These are phyloP conservation scores for Boechera stricta DNA, from an alignment of 345 rosid species.

Conservation along the genomic window DNA sequence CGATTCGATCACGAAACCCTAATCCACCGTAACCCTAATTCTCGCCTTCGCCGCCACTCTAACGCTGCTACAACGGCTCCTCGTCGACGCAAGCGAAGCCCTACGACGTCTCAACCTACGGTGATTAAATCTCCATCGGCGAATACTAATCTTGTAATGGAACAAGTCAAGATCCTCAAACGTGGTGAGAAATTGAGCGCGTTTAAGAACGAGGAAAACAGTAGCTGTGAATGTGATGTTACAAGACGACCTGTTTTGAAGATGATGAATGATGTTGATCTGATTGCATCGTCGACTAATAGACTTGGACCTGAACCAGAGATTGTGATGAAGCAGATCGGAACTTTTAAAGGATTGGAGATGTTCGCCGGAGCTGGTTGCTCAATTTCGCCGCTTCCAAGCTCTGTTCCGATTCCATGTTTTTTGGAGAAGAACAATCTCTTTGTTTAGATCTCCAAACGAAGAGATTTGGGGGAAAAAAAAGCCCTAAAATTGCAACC, in stretches of 20 bases:
- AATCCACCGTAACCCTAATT: constrained; percentile 38
- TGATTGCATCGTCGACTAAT: constrained; percentile 50
- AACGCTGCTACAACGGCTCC: constrained; percentile 30
- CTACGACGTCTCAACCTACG: constrained; percentile 29
- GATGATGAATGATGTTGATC: constrained; percentile 4
- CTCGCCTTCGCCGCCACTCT: constrained; percentile 13
- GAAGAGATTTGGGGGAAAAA: background rate
- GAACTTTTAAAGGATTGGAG: constrained; percentile 32
- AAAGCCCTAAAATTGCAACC: constrained; percentile 8
- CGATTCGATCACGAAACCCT: constrained; percentile 32
- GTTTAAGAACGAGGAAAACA: background rate
- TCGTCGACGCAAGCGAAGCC: constrained; percentile 47
- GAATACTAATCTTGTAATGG: constrained; percentile 54
- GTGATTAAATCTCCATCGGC: constrained; percentile 44
- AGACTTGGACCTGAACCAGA: constrained; percentile 63
- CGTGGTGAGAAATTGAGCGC: constrained; percentile 60
- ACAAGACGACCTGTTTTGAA: constrained; percentile 17
- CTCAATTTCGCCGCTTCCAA: constrained; percentile 63
- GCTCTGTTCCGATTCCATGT: constrained; percentile 64
- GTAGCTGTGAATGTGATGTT: background rate
- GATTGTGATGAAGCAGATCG: constrained; percentile 48
- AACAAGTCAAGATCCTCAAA: constrained; percentile 65
- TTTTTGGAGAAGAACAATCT: constrained; percentile 47
- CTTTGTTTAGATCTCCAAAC: background rate
- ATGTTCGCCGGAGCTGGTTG: constrained; percentile 30